Evolutionary conservation across 352 stramenopile species (phyloP), one percentile per base, ranked within the genome.

Genomic region (Pythium rishiriense): DNA sequence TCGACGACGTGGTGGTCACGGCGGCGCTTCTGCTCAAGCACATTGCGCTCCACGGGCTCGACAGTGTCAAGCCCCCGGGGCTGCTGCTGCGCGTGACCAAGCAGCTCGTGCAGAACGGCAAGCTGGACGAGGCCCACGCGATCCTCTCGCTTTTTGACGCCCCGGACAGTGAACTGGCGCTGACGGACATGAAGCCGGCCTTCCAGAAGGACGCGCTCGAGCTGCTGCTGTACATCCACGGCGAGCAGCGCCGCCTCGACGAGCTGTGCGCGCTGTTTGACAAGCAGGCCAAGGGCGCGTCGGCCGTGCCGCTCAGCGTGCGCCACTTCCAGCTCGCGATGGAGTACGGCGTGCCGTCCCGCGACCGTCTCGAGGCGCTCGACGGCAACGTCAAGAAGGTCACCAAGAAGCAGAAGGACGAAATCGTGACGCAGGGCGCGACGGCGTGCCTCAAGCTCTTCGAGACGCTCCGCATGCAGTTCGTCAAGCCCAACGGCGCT

Each of bases 401-500:
- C 26, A 64, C 55, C 28, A 59, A 66, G 41, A 65, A 70, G 46
- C 41, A 64, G 22, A 37, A 37, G 10, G 59, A 61, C 2, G 54
- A 50, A 24, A 65, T 74, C 0, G 67, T 64, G 21, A 37, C 53
- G 8, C 51, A 64, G 6, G 82, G 78, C 9, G 67, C 82, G 8
- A 66, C 78, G 17, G 59, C 82, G 37, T 81, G 73, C 49, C 68
- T 94, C 53, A 80, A 84, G 64, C 64, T 94, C 50, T 94, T 93
- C 39, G 81, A 93, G 69, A 64, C 76, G 53, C 72, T 94, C 35
- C 82, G 83, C 25, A 80, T 82, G 31, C 76, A 87, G 28, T 92
- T 92, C 58, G 73, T 94, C 57, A 83, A 87, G 22, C 86, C 86
- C 10, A 92, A 86, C 42, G 86, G 84, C 25, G 70, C 82, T 55